These are phyloP conservation scores for Thielaviopsis musarum DNA, from an alignment of 2,329 filamentous ascomycete genomes.

Conservation along the genomic window DNA sequence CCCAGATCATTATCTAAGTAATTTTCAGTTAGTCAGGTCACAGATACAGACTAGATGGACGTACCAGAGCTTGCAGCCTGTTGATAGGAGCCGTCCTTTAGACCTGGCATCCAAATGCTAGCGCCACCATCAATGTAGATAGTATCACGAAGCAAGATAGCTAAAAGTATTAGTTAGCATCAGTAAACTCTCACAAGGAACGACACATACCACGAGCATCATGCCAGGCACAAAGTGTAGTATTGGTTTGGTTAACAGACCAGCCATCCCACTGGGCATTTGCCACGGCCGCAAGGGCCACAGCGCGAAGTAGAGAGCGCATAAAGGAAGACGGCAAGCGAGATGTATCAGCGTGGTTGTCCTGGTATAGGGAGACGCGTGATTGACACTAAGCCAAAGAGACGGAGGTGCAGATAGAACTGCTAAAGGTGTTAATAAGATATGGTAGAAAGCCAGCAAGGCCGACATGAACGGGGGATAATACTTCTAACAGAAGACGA, in stretches of 20 bases:
- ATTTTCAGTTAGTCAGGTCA: not conserved
- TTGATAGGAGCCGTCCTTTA: constrained; percentile 26
- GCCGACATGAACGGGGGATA: no score
- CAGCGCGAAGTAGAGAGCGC: constrained; percentile 14
- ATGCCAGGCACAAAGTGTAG: constrained; percentile 42
- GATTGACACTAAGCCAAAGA: no score
- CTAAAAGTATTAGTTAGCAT: constrained; percentile 20
- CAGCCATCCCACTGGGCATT: constrained; percentile 30
- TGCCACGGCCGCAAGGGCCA: constrained; percentile 17
- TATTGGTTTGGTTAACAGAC: constrained; percentile 34
- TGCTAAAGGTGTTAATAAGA: no score
- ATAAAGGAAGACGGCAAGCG: not conserved
- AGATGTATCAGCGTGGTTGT: not conserved
- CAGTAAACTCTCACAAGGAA: constrained; percentile 13
- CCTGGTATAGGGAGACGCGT: no score
- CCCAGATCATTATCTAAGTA: constrained; percentile 33
- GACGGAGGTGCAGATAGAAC: no score
- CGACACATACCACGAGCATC: constrained; percentile 24
- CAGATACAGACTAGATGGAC: constrained; percentile 13
- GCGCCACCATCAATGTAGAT: constrained; percentile 49
- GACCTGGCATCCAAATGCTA: constrained; percentile 34
- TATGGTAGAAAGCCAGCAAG: no score
- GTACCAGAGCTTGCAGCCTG: constrained; percentile 24
- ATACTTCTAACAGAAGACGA: no score
- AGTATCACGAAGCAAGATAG: constrained; percentile 40